Conservation (phyloP, 257 asterid species). For the Misopates orontium region DNA sequence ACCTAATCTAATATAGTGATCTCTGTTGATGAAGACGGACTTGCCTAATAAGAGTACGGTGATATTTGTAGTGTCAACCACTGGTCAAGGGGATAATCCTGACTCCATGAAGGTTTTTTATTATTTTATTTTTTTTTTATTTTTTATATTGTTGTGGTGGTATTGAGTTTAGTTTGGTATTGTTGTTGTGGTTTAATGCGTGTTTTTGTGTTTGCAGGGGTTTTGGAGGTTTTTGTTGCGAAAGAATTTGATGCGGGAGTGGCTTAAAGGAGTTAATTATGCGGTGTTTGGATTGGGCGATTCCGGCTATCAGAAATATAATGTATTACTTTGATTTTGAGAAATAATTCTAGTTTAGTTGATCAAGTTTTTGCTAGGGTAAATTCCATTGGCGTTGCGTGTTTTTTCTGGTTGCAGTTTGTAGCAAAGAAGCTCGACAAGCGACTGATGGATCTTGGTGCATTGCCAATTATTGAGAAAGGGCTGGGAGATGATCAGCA, state of each 20-base stretch:
- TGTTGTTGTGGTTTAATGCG: neutral
- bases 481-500: slow-evolving; percentile 99
- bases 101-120: slow-evolving; percentile 83
- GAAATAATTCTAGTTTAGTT: slow-evolving; percentile 2
- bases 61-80: slow-evolving; percentile 89
- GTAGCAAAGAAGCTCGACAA: slow-evolving; percentile 97
- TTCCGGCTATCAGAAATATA: slow-evolving; percentile 96
- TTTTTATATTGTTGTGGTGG: neutral
- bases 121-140: too few relatives aligned
- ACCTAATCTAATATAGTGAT: neutral
- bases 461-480: slow-evolving; percentile 62
- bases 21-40: slow-evolving; percentile 44
- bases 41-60: slow-evolving; percentile 55
- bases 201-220: slow-evolving; percentile 44
- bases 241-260: slow-evolving; percentile 61
- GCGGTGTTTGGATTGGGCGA: slow-evolving; percentile 98
- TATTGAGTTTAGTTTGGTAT: slow-evolving; percentile 17
- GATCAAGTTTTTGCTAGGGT: too few relatives aligned
- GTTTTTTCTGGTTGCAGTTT: slow-evolving; percentile 58
- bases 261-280: slow-evolving; percentile 84
- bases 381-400: neutral
- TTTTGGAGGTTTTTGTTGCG: slow-evolving; percentile 94
- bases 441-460: slow-evolving; percentile 85
- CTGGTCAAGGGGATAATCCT: slow-evolving; percentile 96
- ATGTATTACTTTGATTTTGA: slow-evolving; percentile 46